Base-by-base conservation (phyloP, 495 filamentous ascomycete genomes). In the Aspergillus heteromorphus region DNA sequence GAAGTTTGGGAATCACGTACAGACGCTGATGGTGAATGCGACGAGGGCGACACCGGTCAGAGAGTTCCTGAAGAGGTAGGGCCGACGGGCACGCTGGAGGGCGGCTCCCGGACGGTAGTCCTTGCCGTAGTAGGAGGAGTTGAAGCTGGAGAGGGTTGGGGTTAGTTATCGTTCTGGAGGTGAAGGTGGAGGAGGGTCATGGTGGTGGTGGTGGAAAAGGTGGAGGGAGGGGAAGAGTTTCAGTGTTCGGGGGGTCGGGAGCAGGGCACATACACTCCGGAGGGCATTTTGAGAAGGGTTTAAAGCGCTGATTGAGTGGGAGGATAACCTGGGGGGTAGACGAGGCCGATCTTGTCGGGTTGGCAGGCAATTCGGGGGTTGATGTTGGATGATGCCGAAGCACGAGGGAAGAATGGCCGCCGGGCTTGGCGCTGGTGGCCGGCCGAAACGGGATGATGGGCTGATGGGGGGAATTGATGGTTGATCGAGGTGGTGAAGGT, bases 101-200 rank as follows among this genome's bases (percentile, higher is more conserved):
- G 93, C 87, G 20, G 88, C 82, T 25, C 84, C 84, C 68, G 91
- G 89, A 58, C 84, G 83, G 72, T 87, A 85, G 63, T 88, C 76
- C 65, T 84, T 81, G 71, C 95, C 88, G 74, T 97, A 97, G 79
- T 98, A 98, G 55, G 86, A 87, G 13, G 89, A 88, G 65, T 86
- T 86, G 62, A 87, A 74, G 60, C 87, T 92, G 61, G 45, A 45
- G 17, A 6, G n/a, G 41, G 38, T 19, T 4, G 30, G 38, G 17
- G 23, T 49, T 23, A 59, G 45, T 34, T 47, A 18, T 51, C 38
- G 45, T n/a, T n/a, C 29, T 23, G 40, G 48, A 17, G 42, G 30
- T 30, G 43, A 21, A 4, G 36, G 45, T 31, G 30, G 38, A 45
- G 19, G 27, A n/a, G 16, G n/a, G 9, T 14, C 38, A 45, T 1